Evolutionary conservation across 768 basidiomycete genomes (phyloP).

Genomic region (Russula sp.): DNA sequence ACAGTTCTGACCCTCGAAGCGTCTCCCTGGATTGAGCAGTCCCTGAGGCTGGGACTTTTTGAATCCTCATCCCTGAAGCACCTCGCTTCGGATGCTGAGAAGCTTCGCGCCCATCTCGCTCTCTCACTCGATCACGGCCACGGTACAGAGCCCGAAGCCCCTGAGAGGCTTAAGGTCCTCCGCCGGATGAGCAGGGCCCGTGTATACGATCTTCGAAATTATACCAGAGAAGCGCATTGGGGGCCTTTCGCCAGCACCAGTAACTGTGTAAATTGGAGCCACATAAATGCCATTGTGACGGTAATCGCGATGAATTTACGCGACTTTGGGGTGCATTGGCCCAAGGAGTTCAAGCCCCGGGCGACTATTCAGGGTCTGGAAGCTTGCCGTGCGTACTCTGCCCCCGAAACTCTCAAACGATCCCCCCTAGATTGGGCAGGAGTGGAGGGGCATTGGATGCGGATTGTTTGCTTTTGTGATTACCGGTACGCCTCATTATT

Average conservation of each 20-base stretch:
- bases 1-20: neutral
- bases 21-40: constrained; percentile 17
- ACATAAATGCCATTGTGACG: constrained; percentile 53
- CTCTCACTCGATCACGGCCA: constrained; percentile 37
- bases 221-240: constrained; percentile 44
- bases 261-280: constrained; percentile 53
- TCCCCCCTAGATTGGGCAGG: constrained; percentile 61
- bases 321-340: constrained; percentile 31
- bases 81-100: constrained; percentile 35
- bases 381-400: constrained; percentile 49
- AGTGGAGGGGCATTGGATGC: constrained; percentile 66
- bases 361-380: constrained; percentile 36
- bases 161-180: constrained; percentile 29
- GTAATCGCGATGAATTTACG: constrained; percentile 48
- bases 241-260: constrained; percentile 46
- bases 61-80: constrained; percentile 25
- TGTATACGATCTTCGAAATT: constrained; percentile 63
- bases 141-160: constrained; percentile 25
- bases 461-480: constrained; percentile 76
- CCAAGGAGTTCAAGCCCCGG: constrained; percentile 12
- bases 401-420: constrained; percentile 36
- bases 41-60: constrained; percentile 36
- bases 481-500: constrained; percentile 44
- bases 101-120: constrained; percentile 42
- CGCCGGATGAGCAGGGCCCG: constrained; percentile 48